phyloP scores from a whole-genome alignment of 2,329 filamentous ascomycete genomes.

The Seiridium unicorne region DNA sequence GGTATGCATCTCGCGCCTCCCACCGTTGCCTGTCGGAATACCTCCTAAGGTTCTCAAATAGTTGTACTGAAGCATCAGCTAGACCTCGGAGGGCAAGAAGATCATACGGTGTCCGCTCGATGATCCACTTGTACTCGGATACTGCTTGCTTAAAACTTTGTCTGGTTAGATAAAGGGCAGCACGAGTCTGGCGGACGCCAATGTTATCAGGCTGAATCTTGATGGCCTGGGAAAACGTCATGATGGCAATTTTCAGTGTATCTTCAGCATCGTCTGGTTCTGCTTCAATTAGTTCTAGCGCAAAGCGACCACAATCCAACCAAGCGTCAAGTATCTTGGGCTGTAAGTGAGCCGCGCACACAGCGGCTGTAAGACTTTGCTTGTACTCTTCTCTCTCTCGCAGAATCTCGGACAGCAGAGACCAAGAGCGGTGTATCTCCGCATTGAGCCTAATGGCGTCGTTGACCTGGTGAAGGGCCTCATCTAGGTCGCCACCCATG shows the following conservation, averaged over 20 bases:
- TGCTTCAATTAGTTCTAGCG: slow-evolving; percentile 45
- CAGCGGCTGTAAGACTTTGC: slow-evolving; percentile 57
- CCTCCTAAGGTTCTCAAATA: slow-evolving; percentile 45
- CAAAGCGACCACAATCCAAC: slow-evolving; percentile 58
- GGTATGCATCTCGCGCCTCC: slow-evolving; percentile 47
- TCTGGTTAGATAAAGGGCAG: slow-evolving; percentile 54
- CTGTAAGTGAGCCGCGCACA: slow-evolving; percentile 61
- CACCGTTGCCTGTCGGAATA: slow-evolving; percentile 27
- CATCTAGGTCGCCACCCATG: slow-evolving; percentile 58
- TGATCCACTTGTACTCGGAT: slow-evolving; percentile 53
- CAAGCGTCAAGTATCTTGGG: slow-evolving; percentile 60
- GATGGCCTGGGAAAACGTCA: slow-evolving; percentile 60
- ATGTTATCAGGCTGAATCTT: slow-evolving; percentile 55
- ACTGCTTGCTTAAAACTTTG: slow-evolving; percentile 45
- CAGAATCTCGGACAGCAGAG: slow-evolving; percentile 58
- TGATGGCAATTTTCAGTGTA: slow-evolving; percentile 52
- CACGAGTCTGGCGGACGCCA: slow-evolving; percentile 59
- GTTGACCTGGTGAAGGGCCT: slow-evolving; percentile 56
- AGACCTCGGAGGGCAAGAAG: slow-evolving; percentile 54
- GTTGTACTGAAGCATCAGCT: slow-evolving; percentile 53
- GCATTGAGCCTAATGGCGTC: slow-evolving; percentile 69
- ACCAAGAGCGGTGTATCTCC: slow-evolving; percentile 66
- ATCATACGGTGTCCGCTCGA: slow-evolving; percentile 52
- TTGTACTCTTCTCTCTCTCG: slow-evolving; percentile 57
- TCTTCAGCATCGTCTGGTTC: slow-evolving; percentile 43